Percentiles rank a stretch among this genome's conserved stretches.
phyloP scores from a whole-genome alignment of 192 early-diverging fungal species.

The Phlyctochytrium bullatum region DNA sequence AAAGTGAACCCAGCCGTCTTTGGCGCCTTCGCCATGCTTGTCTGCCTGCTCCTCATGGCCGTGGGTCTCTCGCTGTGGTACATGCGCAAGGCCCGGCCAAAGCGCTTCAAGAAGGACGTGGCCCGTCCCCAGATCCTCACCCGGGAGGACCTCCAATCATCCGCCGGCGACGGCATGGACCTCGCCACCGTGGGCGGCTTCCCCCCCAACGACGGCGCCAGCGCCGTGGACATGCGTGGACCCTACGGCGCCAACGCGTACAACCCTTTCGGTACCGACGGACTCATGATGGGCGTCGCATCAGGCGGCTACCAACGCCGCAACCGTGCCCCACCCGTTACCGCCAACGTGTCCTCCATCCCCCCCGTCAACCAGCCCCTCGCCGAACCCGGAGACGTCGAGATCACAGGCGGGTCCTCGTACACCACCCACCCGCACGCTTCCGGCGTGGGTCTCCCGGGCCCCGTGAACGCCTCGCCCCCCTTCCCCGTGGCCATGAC shows the following conservation, averaged over 20 bases:
- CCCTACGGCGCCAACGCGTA: background rate
- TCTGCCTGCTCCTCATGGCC: background rate
- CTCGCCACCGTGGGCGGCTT: background rate
- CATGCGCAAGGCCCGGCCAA: background rate
- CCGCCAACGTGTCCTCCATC: too few relatives aligned
- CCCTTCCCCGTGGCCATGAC: too few relatives aligned
- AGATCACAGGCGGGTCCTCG: too few relatives aligned
- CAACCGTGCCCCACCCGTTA: background rate
- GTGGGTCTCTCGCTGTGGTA: background rate
- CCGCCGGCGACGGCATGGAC: background rate
- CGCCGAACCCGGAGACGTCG: too few relatives aligned
- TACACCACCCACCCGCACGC: too few relatives aligned
- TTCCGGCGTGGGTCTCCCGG: too few relatives aligned
- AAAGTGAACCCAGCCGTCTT: background rate
- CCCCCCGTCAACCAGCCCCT: too few relatives aligned
- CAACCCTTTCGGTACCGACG: background rate
- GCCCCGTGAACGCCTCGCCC: too few relatives aligned
- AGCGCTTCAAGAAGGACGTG: background rate
- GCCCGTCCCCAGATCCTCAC: background rate
- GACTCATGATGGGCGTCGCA: background rate
- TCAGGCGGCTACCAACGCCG: background rate
- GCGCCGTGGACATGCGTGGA: background rate
- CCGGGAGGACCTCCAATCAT: background rate
- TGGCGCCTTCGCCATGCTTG: background rate
- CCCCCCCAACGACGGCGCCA: background rate